Percentiles rank a stretch among this genome's conserved stretches.
Evolutionary conservation across 345 rosid genomes (phyloP).

Genomic region (Dimocarpus longan): DNA sequence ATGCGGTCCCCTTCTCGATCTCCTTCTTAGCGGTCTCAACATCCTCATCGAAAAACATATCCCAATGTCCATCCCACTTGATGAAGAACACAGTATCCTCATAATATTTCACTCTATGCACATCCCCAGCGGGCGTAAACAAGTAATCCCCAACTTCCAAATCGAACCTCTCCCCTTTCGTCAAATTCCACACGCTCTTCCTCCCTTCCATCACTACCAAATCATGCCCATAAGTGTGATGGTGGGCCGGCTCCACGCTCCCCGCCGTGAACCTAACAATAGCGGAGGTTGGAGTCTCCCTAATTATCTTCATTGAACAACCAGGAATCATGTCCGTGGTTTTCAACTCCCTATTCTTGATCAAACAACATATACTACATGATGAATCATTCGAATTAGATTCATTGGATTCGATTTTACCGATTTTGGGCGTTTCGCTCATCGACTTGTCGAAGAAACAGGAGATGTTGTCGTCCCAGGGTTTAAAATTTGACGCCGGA

Average conservation of each 20-base stretch:
- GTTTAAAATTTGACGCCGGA: conserved; percentile 58
- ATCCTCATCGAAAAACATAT: conserved; percentile 81
- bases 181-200: conserved; percentile 86
- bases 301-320: conserved; percentile 84
- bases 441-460: conserved; percentile 58
- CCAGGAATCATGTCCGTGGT: conserved; percentile 78
- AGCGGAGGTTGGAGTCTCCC: conserved; percentile 86
- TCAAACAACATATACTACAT: conserved; percentile 63
- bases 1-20: conserved; percentile 30
- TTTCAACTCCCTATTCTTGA: conserved; percentile 59
- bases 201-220: conserved; percentile 71
- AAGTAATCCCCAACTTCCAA: conserved; percentile 69
- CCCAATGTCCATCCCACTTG: conserved; percentile 96
- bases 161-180: conserved; percentile 65
- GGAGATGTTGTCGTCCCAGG: conserved; percentile 61
- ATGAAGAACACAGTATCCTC: conserved; percentile 91
- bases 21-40: conserved; percentile 60
- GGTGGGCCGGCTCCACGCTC: conserved; percentile 93
- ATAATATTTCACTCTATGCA: conserved; percentile 82
- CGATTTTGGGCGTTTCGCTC: conserved; percentile 55
- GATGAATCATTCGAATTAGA: conserved; percentile 31
- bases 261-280: conserved; percentile 77
- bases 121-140: conserved; percentile 80
- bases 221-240: conserved; percentile 88
- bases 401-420: conserved; percentile 25